Base-by-base conservation (phyloP, 495 filamentous ascomycete genomes). In the Friedmanniomyces simplex region DNA sequence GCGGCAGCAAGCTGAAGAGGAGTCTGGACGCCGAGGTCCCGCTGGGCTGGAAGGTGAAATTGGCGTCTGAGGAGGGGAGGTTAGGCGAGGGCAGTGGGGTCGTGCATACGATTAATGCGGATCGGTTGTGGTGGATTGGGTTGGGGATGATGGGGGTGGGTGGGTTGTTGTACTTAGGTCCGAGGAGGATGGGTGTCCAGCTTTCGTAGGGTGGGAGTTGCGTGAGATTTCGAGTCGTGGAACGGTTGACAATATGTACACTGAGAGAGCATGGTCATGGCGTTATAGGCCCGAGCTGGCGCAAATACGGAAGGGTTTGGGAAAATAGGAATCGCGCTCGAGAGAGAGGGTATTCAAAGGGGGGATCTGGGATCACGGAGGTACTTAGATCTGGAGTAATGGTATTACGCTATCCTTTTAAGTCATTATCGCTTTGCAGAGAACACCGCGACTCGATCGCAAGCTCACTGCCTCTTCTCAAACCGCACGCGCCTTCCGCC, bases 111-210 rank as follows among this genome's bases (percentile, higher is more conserved):
- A 69, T 82, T 41, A 75, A 80, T 61, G 77, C 79, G 2, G 77
- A 86, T 51, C 72, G 72, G 32, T 77, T 78, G 73, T 84, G 83
- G 81, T 89, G 86, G 85, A 71, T 86, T 56, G 86, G 86, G 14
- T 68, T 88, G 12, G 70, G 79, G 48, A 74, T 85, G 73, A 86
- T 79, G n/a, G 78, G 79, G 13, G 61, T 85, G 28, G 85, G 86
- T 10, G 73, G 75, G n/a, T 61, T 77, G 30, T 64, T 73, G 30
- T 80, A 80, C 59, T 67, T 77, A 25, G 57, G 61, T 1, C 61
- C 61, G 36, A 24, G 61, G 57, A 57, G 61, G 61, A 64, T 64
- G 61, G 61, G 61, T n/a, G 43, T 63, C 1, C 46, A 50, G 60
- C 47, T 63, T 39, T 63, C 46, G 36, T 25, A 47, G 50, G 26